A percentile compares a stretch with the other conserved stretches of the same genome.
These are phyloP conservation scores for Sequoiadendron giganteum DNA, from an alignment of 75 land plant species.

Conservation along the genomic window DNA sequence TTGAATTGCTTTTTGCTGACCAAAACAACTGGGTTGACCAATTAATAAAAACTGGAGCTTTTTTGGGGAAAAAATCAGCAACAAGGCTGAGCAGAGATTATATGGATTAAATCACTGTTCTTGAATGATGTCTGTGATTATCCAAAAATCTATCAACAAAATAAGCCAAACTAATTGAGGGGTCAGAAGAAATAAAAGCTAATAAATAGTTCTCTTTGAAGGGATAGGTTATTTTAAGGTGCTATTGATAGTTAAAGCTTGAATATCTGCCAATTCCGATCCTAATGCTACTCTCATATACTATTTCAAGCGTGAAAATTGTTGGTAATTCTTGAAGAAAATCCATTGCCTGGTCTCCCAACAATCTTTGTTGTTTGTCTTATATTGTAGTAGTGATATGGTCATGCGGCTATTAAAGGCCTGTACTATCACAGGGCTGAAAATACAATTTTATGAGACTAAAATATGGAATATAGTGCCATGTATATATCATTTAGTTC, in stretches of 20 bases:
- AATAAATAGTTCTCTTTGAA: too few relatives aligned
- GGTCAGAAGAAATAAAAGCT: background rate
- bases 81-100: too few relatives aligned
- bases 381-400: background rate
- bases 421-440: background rate
- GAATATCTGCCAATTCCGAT: background rate
- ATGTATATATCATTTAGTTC: background rate
- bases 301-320: background rate
- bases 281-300: background rate
- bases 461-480: too few relatives aligned
- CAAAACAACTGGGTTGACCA: too few relatives aligned
- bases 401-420: background rate
- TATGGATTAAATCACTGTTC: too few relatives aligned
- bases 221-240: too few relatives aligned
- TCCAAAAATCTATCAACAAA: too few relatives aligned
- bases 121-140: too few relatives aligned
- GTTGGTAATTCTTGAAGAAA: background rate
- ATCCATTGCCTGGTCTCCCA: background rate
- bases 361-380: background rate
- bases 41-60: too few relatives aligned
- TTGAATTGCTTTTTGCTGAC: too few relatives aligned
- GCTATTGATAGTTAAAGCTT: background rate
- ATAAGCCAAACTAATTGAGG: background rate
- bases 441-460: background rate
- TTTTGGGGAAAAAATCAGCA: too few relatives aligned